Conservation (phyloP, 352 stramenopile genomes). For the Globisporangium sylvaticum region DNA sequence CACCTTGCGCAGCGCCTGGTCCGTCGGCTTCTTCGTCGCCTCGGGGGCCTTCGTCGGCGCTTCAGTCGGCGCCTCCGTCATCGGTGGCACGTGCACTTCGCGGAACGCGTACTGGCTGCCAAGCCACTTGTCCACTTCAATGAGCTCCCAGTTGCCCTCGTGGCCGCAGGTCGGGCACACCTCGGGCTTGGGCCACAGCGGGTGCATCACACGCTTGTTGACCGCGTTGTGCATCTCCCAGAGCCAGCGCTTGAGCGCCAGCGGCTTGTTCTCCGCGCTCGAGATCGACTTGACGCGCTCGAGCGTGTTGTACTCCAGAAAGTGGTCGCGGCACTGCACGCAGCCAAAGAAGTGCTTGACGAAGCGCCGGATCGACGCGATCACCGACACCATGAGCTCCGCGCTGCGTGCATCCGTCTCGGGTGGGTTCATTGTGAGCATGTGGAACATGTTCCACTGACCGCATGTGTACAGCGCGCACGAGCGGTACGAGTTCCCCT, state of each 20-base stretch:
- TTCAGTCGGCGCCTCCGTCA: slow-evolving; percentile 17
- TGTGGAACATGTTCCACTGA: slow-evolving; percentile 87
- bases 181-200: slow-evolving; percentile 71
- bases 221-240: slow-evolving; percentile 86
- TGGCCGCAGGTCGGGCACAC: slow-evolving; percentile 66
- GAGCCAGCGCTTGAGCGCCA: slow-evolving; percentile 69
- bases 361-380: slow-evolving; percentile 74
- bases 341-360: slow-evolving; percentile 87
- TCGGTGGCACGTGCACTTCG: slow-evolving; percentile 42
- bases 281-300: slow-evolving; percentile 61
- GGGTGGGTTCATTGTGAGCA: slow-evolving; percentile 72
- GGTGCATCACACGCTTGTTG: slow-evolving; percentile 73
- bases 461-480: slow-evolving; percentile 81
- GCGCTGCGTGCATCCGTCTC: slow-evolving; percentile 30
- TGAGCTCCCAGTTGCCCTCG: slow-evolving; percentile 52
- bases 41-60: slow-evolving; percentile 9
- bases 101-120: slow-evolving; percentile 56
- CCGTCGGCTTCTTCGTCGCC: not conserved
- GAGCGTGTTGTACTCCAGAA: slow-evolving; percentile 70
- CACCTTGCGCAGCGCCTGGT: slow-evolving; percentile 16
- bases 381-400: slow-evolving; percentile 64
- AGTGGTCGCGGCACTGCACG: slow-evolving; percentile 73
- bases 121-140: slow-evolving; percentile 79
- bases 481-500: slow-evolving; percentile 59
- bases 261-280: slow-evolving; percentile 62